Evolutionary conservation across 2,329 filamentous ascomycete species (phyloP).

Genomic region (Mycogone perniciosa): DNA sequence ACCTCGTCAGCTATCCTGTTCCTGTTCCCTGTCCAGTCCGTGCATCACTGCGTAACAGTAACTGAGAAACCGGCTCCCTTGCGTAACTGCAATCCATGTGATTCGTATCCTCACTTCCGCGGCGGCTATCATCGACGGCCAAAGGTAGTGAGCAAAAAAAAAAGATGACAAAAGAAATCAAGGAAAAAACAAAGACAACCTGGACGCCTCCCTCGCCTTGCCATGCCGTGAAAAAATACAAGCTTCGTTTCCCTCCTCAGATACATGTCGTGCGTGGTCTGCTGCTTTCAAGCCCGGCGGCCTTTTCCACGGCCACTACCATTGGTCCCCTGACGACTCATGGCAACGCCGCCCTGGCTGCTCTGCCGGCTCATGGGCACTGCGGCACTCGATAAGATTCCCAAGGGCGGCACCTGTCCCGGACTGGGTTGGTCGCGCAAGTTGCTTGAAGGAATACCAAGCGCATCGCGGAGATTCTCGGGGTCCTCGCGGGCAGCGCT

Average conservation of each 20-base stretch:
- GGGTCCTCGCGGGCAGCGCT: constrained; percentile 40
- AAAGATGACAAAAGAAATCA: neutral
- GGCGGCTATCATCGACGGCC: too few relatives aligned
- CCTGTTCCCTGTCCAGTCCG: neutral
- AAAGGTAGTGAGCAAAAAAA: neutral
- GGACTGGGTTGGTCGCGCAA: constrained; percentile 36
- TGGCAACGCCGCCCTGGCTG: constrained; percentile 48
- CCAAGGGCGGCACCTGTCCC: constrained; percentile 18
- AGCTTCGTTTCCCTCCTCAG: neutral
- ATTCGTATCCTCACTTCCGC: too few relatives aligned
- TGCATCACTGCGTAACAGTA: constrained; percentile 2
- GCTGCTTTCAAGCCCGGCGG: constrained; percentile 26
- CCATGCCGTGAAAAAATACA: constrained; percentile 20
- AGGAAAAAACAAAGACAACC: constrained; percentile 12
- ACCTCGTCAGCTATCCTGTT: neutral
- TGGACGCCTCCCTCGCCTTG: constrained; percentile 23
- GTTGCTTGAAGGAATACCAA: constrained; percentile 42
- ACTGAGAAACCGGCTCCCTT: neutral
- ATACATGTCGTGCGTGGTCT: neutral
- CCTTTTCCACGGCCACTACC: constrained; percentile 44
- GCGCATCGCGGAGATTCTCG: constrained; percentile 43
- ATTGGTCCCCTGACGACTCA: constrained; percentile 49
- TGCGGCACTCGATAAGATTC: constrained; percentile 30
- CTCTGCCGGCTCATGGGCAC: constrained; percentile 51
- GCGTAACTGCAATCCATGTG: constrained; percentile 1